Evolutionary conservation across 176 grass and related monocot species (phyloP).

Genomic region (Musa troglodytarum): DNA sequence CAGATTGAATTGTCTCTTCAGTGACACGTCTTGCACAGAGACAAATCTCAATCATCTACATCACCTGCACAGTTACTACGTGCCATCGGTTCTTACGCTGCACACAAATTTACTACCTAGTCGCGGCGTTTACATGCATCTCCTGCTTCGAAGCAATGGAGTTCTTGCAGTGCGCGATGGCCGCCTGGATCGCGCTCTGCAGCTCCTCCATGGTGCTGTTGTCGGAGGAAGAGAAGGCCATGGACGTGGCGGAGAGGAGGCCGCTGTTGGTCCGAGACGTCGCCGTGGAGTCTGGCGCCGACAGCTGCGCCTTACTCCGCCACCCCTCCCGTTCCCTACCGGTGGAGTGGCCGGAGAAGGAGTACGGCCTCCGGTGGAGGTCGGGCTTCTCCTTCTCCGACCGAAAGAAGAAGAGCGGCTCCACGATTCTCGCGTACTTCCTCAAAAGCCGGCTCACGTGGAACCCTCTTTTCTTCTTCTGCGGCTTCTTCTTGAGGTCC

Average conservation of each 20-base stretch:
- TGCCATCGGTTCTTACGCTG: too few relatives aligned
- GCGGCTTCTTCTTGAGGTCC: neutral
- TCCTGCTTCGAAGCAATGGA: slow-evolving; percentile 45
- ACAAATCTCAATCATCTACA: too few relatives aligned
- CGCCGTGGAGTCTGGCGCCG: slow-evolving; percentile 67
- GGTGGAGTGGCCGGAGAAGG: slow-evolving; percentile 40
- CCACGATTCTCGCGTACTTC: slow-evolving; percentile 62
- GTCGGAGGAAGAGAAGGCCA: slow-evolving; percentile 61
- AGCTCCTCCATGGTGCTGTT: slow-evolving; percentile 98
- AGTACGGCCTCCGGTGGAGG: slow-evolving; percentile 47
- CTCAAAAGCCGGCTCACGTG: slow-evolving; percentile 59
- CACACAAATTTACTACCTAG: neutral
- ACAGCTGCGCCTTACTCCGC: slow-evolving; percentile 37
- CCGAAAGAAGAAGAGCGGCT: slow-evolving; percentile 43
- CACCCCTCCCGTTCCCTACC: neutral
- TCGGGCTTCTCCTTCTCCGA: slow-evolving; percentile 33
- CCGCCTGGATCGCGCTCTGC: slow-evolving; percentile 85
- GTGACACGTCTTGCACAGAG: too few relatives aligned
- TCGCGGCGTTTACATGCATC: slow-evolving; percentile 21
- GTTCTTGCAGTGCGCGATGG: slow-evolving; percentile 98
- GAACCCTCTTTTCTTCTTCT: slow-evolving; percentile 35
- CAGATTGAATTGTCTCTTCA: too few relatives aligned
- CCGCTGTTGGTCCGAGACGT: slow-evolving; percentile 78
- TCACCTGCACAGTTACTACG: too few relatives aligned
- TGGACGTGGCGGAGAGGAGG: slow-evolving; percentile 54